Base-by-base conservation (phyloP, 2,329 filamentous ascomycete species). In the Leptographium radiaticola region DNA sequence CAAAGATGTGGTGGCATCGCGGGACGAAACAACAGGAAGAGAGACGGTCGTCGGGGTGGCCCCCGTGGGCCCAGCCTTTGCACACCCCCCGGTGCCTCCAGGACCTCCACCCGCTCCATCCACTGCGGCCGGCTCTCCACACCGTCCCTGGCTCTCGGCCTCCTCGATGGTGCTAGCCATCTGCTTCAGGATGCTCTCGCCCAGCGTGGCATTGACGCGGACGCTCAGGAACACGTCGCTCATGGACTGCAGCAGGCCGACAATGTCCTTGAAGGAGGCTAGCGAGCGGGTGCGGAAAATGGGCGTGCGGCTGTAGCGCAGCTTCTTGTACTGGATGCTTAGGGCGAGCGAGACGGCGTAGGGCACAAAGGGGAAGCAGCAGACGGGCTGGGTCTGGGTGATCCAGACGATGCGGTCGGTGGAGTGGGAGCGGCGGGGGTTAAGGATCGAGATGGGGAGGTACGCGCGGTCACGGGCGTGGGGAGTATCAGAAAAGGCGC, bases 281-380 rank as follows among this genome's bases (percentile, higher is more conserved):
- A 76, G 74, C 6, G 77, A 75, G n/a, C 80, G 68, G 0, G 71
- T 70, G 5, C 79, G 73, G 56, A 80, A 81, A 70, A 81, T 76
- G 1, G 79, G 74, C 0, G 81, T 66, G 13, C 74, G 73, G 54
- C 77, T 80, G 59, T 81, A 76, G 1, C 80, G 72, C 78, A 83
- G 80, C 61, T 83, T 82, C 46, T 78, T 74, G 58, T 83, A 84
- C 13, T 77, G 75, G 1, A 83, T 77, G 48, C 77, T 81, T 1
- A 84, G 69, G 0, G 80, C 76, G 0, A 84, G 70, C 1, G 79
- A 80, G 0, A 83, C 70, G 0, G 77, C 79, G 54, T 83, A 84
- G 0, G 80, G 79, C 0, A 84, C 71, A 55, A 83, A 76, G 0
- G 81, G 79, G 36, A 82, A 69, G 0, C 77, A 71, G 38, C 73